Percentiles rank a stretch among this genome's conserved stretches.
Evolutionary conservation across 2,329 filamentous ascomycete species (phyloP).

Genomic region (Calonectria pseudoturangicola): DNA sequence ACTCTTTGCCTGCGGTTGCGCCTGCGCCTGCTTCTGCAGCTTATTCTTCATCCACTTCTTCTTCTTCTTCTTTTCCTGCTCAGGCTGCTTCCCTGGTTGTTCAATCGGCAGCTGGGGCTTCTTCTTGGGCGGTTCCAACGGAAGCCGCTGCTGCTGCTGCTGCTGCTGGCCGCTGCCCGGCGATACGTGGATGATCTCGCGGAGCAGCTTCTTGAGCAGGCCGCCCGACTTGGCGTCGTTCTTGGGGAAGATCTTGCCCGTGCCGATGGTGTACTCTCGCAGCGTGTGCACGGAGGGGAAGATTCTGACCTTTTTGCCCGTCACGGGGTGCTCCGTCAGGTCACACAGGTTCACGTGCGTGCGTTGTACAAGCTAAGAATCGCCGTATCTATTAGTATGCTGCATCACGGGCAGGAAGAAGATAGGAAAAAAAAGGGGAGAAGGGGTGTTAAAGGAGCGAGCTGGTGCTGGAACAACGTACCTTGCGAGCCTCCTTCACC

Average conservation of each 20-base stretch:
- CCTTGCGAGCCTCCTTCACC: slow-evolving; percentile 33
- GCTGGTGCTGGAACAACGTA: slow-evolving; percentile 6
- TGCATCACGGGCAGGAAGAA: not conserved
- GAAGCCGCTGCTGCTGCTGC: not conserved
- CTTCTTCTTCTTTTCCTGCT: not conserved
- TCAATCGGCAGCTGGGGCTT: not conserved
- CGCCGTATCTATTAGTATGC: not conserved
- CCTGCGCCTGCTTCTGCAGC: not conserved
- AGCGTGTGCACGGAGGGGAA: slow-evolving; percentile 34
- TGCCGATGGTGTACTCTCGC: slow-evolving; percentile 24
- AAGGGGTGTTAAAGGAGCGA: not conserved
- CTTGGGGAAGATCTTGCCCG: slow-evolving; percentile 34
- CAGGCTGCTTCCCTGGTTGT: not conserved
- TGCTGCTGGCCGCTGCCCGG: not conserved
- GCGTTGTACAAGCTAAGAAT: slow-evolving; percentile 25
- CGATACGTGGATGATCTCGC: slow-evolving; percentile 32
- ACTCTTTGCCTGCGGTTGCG: not conserved
- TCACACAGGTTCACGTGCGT: slow-evolving; percentile 44
- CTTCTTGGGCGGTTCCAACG: not conserved
- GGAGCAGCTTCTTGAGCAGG: slow-evolving; percentile 40
- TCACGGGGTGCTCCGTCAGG: slow-evolving; percentile 30
- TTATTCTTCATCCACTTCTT: not conserved
- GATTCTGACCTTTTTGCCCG: slow-evolving; percentile 16
- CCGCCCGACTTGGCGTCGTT: slow-evolving; percentile 24
- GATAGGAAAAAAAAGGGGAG: not conserved